These are phyloP conservation scores for Pichia occidentalis DNA, from an alignment of 805 yeast species.

Conservation along the genomic window DNA sequence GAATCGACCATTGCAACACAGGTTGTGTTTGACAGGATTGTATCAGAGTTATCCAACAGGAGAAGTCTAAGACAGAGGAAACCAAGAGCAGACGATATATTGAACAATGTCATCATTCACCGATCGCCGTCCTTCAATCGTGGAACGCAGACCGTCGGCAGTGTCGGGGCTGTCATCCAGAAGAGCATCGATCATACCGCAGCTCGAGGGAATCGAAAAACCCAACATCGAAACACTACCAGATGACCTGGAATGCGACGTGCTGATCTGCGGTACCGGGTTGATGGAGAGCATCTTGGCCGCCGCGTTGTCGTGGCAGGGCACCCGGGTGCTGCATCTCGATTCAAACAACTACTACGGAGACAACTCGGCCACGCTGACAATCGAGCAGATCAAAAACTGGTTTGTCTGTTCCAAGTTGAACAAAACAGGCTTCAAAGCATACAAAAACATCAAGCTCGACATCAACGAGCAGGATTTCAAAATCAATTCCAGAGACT, in stretches of 20 bases:
- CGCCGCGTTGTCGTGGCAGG: constrained; percentile 96
- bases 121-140: constrained; percentile 55
- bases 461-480: constrained; percentile 61
- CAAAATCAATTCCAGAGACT: constrained; percentile 58
- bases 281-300: constrained; percentile 82
- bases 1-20: too few relatives aligned
- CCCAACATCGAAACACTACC: constrained; percentile 58
- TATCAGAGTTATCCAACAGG: too few relatives aligned
- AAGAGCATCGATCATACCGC: constrained; percentile 48
- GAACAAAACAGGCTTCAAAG: constrained; percentile 29
- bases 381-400: constrained; percentile 74
- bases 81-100: too few relatives aligned
- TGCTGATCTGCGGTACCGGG: constrained; percentile 89
- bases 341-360: constrained; percentile 86
- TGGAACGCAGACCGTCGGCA: constrained; percentile 31
- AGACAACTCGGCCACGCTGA: constrained; percentile 77
- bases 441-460: constrained; percentile 56
- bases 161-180: constrained; percentile 24
- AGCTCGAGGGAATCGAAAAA: constrained; percentile 70
- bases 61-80: too few relatives aligned
- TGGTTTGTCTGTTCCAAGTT: constrained; percentile 75
- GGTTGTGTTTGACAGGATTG: too few relatives aligned
- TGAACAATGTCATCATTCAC: too few relatives aligned
- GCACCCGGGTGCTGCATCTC: constrained; percentile 88
- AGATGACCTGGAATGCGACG: constrained; percentile 61